Percentiles rank a stretch among this genome's conserved stretches.
phyloP scores from a whole-genome alignment of 257 asterid genomes.

The Orobanche coerulescens region DNA sequence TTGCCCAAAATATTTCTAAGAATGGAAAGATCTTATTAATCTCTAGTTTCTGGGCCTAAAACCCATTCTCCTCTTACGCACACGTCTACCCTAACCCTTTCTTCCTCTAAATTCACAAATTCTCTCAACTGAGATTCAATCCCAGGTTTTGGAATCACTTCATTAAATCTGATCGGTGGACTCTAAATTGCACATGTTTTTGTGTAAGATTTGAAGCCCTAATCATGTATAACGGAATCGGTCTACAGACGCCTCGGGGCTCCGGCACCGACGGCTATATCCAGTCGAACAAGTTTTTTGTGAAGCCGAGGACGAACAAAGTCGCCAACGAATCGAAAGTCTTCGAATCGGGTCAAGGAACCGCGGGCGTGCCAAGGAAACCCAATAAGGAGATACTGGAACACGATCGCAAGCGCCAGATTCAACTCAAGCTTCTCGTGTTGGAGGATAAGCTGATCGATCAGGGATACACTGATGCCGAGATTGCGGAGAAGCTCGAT shows the following conservation, averaged over 20 bases:
- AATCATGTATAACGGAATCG: conserved; percentile 86
- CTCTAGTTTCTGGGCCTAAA: too few relatives aligned
- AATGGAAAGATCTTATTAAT: too few relatives aligned
- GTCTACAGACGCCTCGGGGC: conserved; percentile 79
- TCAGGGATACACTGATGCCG: conserved; percentile 69
- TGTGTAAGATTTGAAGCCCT: too few relatives aligned
- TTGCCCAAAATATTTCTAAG: too few relatives aligned
- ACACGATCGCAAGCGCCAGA: conserved; percentile 92
- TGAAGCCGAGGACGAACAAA: conserved; percentile 46
- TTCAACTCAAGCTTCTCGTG: conserved; percentile 64
- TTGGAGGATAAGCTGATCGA: conserved; percentile 69
- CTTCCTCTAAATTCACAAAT: too few relatives aligned
- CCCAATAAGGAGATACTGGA: conserved; percentile 70
- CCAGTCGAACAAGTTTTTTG: conserved; percentile 68
- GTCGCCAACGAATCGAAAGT: conserved; percentile 50
- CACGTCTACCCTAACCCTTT: too few relatives aligned
- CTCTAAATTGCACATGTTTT: too few relatives aligned
- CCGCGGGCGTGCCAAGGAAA: conserved; percentile 53
- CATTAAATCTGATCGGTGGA: too few relatives aligned
- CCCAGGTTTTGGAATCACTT: neutral
- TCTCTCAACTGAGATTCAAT: too few relatives aligned
- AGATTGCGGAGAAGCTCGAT: conserved; percentile 61
- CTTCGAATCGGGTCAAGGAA: conserved; percentile 59
- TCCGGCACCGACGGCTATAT: conserved; percentile 91
- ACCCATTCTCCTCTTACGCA: too few relatives aligned